Percentiles rank a stretch among this genome's conserved stretches.
Evolutionary conservation across 2,329 filamentous ascomycete genomes (phyloP).

Genomic region (Diaporthe ilicicola): DNA sequence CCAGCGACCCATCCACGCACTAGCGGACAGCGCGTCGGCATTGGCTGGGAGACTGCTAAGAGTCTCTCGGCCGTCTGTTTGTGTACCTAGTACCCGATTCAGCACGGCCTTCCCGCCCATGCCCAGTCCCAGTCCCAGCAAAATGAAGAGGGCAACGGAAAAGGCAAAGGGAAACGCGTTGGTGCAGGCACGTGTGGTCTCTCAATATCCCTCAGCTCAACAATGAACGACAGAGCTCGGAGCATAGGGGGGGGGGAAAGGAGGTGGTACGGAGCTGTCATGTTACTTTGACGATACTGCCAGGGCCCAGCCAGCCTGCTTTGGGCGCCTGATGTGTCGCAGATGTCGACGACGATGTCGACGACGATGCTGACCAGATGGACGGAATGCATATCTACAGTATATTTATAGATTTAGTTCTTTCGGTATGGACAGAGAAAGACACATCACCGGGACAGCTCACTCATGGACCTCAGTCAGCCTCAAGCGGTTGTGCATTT

Average conservation of each 20-base stretch:
- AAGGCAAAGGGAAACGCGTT: not conserved
- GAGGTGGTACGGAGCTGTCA: not conserved
- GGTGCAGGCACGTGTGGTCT: not conserved
- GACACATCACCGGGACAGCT: too few relatives aligned
- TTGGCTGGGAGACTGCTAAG: constrained; percentile 2
- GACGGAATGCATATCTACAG: not conserved
- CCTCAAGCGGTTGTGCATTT: not conserved
- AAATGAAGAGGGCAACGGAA: constrained; percentile 1
- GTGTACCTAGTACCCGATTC: not conserved
- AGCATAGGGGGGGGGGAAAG: not conserved
- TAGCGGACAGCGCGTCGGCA: not conserved
- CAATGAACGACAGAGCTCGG: not conserved
- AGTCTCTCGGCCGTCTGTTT: not conserved
- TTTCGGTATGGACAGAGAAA: not conserved
- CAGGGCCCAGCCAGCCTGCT: not conserved
- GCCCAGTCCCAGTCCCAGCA: not conserved
- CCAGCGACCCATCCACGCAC: not conserved
- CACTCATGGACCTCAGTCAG: too few relatives aligned
- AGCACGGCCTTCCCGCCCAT: constrained; percentile 8
- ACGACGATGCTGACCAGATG: not conserved
- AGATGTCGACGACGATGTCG: not conserved
- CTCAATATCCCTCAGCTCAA: constrained; percentile 8
- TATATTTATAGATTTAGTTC: not conserved
- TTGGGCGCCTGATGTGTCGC: not conserved
- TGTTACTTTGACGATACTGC: not conserved